phyloP scores from a whole-genome alignment of 2,329 filamentous ascomycete species.

The Phoma herbarum region DNA sequence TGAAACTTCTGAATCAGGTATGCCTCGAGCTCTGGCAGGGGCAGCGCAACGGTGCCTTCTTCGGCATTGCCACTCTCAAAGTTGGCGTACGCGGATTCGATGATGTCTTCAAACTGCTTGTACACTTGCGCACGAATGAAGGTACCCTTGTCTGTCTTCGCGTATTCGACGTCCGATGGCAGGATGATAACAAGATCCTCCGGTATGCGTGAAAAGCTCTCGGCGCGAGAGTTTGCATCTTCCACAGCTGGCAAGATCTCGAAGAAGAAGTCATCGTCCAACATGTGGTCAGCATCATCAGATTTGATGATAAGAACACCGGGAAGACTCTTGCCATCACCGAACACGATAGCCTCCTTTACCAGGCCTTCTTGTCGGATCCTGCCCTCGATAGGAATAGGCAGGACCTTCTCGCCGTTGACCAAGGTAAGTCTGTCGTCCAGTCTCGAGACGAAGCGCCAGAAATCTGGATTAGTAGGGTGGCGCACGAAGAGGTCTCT shows the following conservation, averaged over 20 bases:
- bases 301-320: constrained; percentile 64
- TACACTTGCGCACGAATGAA: constrained; percentile 64
- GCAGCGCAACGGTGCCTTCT: constrained; percentile 34
- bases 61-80: constrained; percentile 36
- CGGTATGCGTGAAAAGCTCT: constrained; percentile 62
- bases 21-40: constrained; percentile 43
- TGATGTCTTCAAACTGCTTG: constrained; percentile 57
- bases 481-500: constrained; percentile 60
- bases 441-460: constrained; percentile 58
- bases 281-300: constrained; percentile 54
- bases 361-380: constrained; percentile 63
- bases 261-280: constrained; percentile 58
- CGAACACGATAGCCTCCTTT: constrained; percentile 66
- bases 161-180: constrained; percentile 56
- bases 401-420: constrained; percentile 62
- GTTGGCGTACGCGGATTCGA: constrained; percentile 56
- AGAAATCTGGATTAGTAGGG: constrained; percentile 54
- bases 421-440: constrained; percentile 59
- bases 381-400: constrained; percentile 61
- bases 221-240: constrained; percentile 60
- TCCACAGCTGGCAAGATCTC: constrained; percentile 61
- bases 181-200: constrained; percentile 63
- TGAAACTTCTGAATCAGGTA: constrained; percentile 35
- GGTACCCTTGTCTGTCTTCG: constrained; percentile 66
- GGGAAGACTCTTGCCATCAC: constrained; percentile 61